Conservation (phyloP, 2,329 filamentous ascomycete species). For the Aspergillus sergii region DNA sequence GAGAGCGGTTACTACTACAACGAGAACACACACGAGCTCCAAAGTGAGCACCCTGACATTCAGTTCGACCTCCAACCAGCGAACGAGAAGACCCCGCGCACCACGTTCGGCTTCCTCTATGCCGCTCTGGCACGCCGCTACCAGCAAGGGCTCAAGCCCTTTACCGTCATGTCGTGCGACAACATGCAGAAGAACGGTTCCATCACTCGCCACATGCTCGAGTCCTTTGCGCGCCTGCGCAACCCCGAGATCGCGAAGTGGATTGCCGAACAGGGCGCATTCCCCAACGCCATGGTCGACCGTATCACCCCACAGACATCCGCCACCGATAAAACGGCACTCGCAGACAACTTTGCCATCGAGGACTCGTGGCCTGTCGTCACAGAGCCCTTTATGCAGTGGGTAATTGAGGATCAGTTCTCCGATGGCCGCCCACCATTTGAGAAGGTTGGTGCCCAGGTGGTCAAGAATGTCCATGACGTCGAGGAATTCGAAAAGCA, state of each 20-base stretch:
- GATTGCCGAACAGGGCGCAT: slow-evolving; percentile 52
- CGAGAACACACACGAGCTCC: slow-evolving; percentile 59
- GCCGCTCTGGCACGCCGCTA: slow-evolving; percentile 53
- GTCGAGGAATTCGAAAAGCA: slow-evolving; percentile 60
- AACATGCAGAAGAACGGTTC: slow-evolving; percentile 62
- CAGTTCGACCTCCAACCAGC: slow-evolving; percentile 49
- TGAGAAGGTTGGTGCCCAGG: slow-evolving; percentile 57
- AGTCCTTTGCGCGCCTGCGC: slow-evolving; percentile 52
- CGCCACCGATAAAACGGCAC: slow-evolving; percentile 47
- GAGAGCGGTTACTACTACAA: slow-evolving; percentile 62
- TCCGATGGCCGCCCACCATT: slow-evolving; percentile 55
- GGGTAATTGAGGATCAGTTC: slow-evolving; percentile 59
- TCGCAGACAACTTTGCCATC: slow-evolving; percentile 51
- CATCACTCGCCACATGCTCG: slow-evolving; percentile 57
- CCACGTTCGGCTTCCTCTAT: slow-evolving; percentile 58
- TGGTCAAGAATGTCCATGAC: slow-evolving; percentile 54
- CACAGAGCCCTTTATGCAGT: slow-evolving; percentile 60
- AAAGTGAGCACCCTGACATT: slow-evolving; percentile 53
- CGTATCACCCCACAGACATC: slow-evolving; percentile 58
- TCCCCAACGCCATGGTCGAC: slow-evolving; percentile 61
- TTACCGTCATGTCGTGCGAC: slow-evolving; percentile 59
- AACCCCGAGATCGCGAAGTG: slow-evolving; percentile 53
- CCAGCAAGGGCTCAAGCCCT: slow-evolving; percentile 52
- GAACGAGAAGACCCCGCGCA: slow-evolving; percentile 48
- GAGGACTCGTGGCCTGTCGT: slow-evolving; percentile 58